Evolutionary conservation across 805 yeast species (phyloP), one percentile per base, ranked within the genome.

Genomic region (Candida ulmi): DNA sequence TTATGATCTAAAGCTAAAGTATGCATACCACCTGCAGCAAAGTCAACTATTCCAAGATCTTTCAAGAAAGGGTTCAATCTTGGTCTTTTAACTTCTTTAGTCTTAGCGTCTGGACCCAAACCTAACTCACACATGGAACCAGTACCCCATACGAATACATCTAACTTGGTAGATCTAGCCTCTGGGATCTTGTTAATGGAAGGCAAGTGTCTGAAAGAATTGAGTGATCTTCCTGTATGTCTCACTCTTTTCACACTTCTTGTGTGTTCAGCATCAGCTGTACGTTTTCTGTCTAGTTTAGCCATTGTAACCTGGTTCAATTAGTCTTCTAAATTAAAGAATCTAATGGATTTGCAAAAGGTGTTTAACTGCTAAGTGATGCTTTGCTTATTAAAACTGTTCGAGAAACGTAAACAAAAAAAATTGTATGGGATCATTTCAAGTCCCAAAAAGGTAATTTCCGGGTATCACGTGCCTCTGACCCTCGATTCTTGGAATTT

Each of bases 71-170:
- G 88, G 52, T 90, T 93, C 57, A 91, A 68, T 49, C 99, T 76
- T 15, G 99, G 99, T 57, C 99, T 78, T 57, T 93, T 93, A 17
- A 93, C 96, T 60, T 90, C 96, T 44, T 88, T 88, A 28, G 88
- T 91, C 48, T 74, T 83, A 2, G 95, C 87, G n/a, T 70, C 75
- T 9, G 98, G 98, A 1, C 99, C 99, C n/a, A 93, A 69, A 2
- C 99, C 99, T 23, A 93, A 71, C 60, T 93, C 99, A 68, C 97
- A 88, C 93, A 93, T 91, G 1, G 95, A 81, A 2, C 99, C 99
- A 2, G 95, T 77, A 30, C 99, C 99, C 84, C 95, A 93, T 28
- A 87, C 95, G 58, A 85, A 91, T 3, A 93, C 70, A 55, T 88
- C 93, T 39, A 91, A 64, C 17, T 75, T 37, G 2, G 45, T 40